phyloP scores from a whole-genome alignment of 1,284 basidiomycete species.

The Fistulinella staudtii region DNA sequence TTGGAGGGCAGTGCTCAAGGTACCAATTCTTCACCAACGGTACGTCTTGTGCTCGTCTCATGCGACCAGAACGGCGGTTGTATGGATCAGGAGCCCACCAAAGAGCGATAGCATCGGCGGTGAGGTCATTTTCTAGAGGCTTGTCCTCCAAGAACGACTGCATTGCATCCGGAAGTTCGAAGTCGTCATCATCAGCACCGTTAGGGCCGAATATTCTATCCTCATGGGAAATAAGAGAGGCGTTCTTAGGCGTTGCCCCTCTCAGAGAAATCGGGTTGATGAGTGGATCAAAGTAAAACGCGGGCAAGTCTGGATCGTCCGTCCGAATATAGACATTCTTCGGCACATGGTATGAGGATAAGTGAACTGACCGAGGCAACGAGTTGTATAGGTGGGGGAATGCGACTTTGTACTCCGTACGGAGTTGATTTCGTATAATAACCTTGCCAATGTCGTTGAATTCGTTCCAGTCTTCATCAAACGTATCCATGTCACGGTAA shows the following conservation, averaged over 20 bases:
- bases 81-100: slow-evolving; percentile 99
- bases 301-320: slow-evolving; percentile 98
- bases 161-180: slow-evolving; percentile 80
- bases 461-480: slow-evolving; percentile 99
- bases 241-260: slow-evolving; percentile 80
- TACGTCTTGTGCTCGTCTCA: slow-evolving; percentile 91
- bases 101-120: slow-evolving; percentile 94
- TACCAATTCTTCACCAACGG: slow-evolving; percentile 98
- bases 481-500: slow-evolving; percentile 93
- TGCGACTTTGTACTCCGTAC: slow-evolving; percentile 99
- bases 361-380: slow-evolving; percentile 90
- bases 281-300: slow-evolving; percentile 98
- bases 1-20: slow-evolving; percentile 95
- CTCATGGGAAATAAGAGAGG: slow-evolving; percentile 82
- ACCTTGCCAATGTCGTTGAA: slow-evolving; percentile 99
- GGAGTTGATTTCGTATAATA: slow-evolving; percentile 97
- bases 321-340: slow-evolving; percentile 99
- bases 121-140: slow-evolving; percentile 86
- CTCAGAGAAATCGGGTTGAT: slow-evolving; percentile 95
- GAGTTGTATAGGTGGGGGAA: slow-evolving; percentile 99
- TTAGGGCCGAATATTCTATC: slow-evolving; percentile 87
- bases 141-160: slow-evolving; percentile 83
- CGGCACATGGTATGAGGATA: slow-evolving; percentile 89
- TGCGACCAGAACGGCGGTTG: slow-evolving; percentile 87
- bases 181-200: slow-evolving; percentile 82